A percentile compares a stretch with the other conserved stretches of the same genome.
phyloP scores from a whole-genome alignment of 2,329 filamentous ascomycete species.

The Fusarium luffae region DNA sequence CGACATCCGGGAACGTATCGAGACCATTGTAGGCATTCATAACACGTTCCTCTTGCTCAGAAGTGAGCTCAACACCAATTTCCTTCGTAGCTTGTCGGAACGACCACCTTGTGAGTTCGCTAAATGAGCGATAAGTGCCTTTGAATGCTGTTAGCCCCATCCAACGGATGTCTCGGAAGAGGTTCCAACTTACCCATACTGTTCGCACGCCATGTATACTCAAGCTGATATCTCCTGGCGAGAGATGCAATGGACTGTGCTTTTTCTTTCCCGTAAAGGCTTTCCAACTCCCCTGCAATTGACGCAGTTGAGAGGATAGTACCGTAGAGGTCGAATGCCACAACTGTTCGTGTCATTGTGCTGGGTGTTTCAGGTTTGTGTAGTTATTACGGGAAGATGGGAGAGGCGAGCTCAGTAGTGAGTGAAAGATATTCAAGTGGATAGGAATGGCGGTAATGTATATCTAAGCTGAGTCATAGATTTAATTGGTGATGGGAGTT shows the following conservation, averaged over 20 bases:
- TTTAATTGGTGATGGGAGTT: not conserved
- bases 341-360: conserved; percentile 54
- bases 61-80: conserved; percentile 57
- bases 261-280: conserved; percentile 67
- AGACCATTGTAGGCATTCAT: conserved; percentile 74
- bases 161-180: not conserved
- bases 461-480: not conserved
- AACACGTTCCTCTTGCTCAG: conserved; percentile 59
- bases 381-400: not conserved
- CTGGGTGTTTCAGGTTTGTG: not conserved
- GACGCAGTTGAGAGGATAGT: conserved; percentile 78
- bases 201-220: conserved; percentile 81
- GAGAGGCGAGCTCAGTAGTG: not conserved
- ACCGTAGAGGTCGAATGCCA: conserved; percentile 82
- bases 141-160: not conserved
- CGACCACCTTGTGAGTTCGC: conserved; percentile 69
- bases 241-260: conserved; percentile 66
- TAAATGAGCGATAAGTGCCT: conserved; percentile 66
- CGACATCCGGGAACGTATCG: conserved; percentile 72
- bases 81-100: conserved; percentile 74
- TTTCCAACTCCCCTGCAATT: conserved; percentile 68
- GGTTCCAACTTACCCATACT: conserved; percentile 71
- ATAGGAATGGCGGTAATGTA: not conserved
- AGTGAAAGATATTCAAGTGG: not conserved
- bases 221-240: conserved; percentile 77